phyloP scores from a whole-genome alignment of 495 filamentous ascomycete genomes.

The Hypomontagnella monticulosa region DNA sequence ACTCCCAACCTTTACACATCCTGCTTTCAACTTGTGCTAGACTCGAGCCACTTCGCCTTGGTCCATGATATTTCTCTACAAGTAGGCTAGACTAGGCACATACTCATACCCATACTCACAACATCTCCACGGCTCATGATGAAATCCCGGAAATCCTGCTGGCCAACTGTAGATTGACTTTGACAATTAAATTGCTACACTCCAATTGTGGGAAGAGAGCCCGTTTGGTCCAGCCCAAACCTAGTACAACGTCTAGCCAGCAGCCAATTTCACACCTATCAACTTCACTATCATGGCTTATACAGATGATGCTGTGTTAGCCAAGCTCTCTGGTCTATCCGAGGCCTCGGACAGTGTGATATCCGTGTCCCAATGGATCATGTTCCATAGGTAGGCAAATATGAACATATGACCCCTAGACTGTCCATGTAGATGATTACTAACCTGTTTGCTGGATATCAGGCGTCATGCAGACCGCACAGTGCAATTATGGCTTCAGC shows the following conservation, averaged over 20 bases:
- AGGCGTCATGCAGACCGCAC: slow-evolving; percentile 92
- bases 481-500: slow-evolving; percentile 86
- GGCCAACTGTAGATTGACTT: slow-evolving; percentile 37
- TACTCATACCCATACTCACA: background rate
- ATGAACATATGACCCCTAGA: slow-evolving; percentile 10
- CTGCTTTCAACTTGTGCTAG: slow-evolving; percentile 10
- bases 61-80: slow-evolving; percentile 16
- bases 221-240: slow-evolving; percentile 5
- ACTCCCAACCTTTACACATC: background rate
- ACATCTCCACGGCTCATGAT: slow-evolving; percentile 18
- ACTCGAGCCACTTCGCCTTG: slow-evolving; percentile 12
- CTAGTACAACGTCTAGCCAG: background rate
- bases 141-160: slow-evolving; percentile 28
- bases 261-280: background rate
- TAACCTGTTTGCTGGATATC: slow-evolving; percentile 25
- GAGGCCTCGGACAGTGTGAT: slow-evolving; percentile 97
- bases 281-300: slow-evolving; percentile 74
- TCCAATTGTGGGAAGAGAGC: background rate
- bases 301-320: slow-evolving; percentile 89
- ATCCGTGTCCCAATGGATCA: slow-evolving; percentile 96
- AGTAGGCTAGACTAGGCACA: slow-evolving; percentile 30
- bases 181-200: slow-evolving; percentile 27
- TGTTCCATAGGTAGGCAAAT: slow-evolving; percentile 88
- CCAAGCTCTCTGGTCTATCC: slow-evolving; percentile 93
- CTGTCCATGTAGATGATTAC: slow-evolving; percentile 15